phyloP scores from a whole-genome alignment of 1,139 yeast genomes.

The Maudiozyma humilis region DNA sequence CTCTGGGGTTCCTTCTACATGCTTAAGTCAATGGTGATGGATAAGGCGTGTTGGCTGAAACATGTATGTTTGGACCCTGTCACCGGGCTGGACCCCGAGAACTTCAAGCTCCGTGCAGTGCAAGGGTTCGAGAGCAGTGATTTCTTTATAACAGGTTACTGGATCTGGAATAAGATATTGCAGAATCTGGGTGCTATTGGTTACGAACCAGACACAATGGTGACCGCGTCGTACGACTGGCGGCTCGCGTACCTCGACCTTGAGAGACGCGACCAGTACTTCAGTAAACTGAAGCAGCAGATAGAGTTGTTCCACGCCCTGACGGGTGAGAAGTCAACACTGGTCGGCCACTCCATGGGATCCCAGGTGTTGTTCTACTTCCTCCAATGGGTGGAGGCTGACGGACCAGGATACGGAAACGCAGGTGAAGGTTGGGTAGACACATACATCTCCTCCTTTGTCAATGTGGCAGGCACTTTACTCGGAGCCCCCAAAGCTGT shows the following conservation, averaged over 20 bases:
- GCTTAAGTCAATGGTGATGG: constrained; percentile 86
- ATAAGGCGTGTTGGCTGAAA: constrained; percentile 87
- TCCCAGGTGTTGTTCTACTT: constrained; percentile 81
- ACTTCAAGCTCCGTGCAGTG: constrained; percentile 74
- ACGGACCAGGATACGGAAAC: constrained; percentile 69
- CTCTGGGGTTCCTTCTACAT: constrained; percentile 96
- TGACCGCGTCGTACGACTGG: constrained; percentile 93
- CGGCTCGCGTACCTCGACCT: constrained; percentile 81
- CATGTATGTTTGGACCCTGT: constrained; percentile 82
- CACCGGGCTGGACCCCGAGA: constrained; percentile 88
- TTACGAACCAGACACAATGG: constrained; percentile 84
- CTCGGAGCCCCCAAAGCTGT: constrained; percentile 92
- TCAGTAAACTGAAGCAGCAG: constrained; percentile 60
- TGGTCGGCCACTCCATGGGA: constrained; percentile 95
- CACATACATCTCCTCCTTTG: constrained; percentile 65
- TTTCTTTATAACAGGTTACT: constrained; percentile 91
- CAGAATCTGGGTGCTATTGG: constrained; percentile 92
- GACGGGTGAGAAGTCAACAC: constrained; percentile 64
- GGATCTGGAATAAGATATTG: constrained; percentile 95
- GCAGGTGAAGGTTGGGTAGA: constrained; percentile 89
- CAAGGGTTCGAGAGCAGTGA: constrained; percentile 97
- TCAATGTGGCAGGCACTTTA: constrained; percentile 80
- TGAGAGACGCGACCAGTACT: constrained; percentile 80
- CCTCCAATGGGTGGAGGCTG: constrained; percentile 92
- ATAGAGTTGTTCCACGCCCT: constrained; percentile 49